Percentiles rank a stretch among this genome's conserved stretches.
phyloP scores from a whole-genome alignment of 768 basidiomycete genomes.

The Phlebiopsis flavidoalba region DNA sequence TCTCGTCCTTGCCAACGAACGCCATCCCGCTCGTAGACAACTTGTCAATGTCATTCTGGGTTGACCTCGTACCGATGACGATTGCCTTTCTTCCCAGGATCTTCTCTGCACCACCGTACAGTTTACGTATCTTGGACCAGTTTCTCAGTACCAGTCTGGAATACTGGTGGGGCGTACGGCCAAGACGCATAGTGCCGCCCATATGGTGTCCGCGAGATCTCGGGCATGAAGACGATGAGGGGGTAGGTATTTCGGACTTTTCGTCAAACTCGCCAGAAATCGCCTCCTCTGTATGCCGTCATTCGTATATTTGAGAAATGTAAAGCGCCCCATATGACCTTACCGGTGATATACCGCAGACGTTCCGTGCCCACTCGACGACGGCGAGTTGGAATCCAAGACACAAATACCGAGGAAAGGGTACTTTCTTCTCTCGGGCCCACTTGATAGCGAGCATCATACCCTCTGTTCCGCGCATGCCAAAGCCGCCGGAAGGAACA shows the following conservation, averaged over 20 bases:
- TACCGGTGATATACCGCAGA: constrained; percentile 71
- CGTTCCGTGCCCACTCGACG: constrained; percentile 88
- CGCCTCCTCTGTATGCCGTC: constrained; percentile 54
- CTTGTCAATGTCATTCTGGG: constrained; percentile 76
- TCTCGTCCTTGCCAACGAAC: constrained; percentile 89
- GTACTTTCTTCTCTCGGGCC: constrained; percentile 90
- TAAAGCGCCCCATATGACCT: not conserved
- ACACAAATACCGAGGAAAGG: constrained; percentile 89
- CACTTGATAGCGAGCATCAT: constrained; percentile 99
- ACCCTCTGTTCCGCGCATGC: constrained; percentile 88
- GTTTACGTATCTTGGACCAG: constrained; percentile 67
- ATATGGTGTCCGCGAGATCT: constrained; percentile 96
- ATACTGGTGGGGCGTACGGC: constrained; percentile 74
- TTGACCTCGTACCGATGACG: constrained; percentile 94
- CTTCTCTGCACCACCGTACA: constrained; percentile 78
- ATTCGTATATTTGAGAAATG: not conserved
- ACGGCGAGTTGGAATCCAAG: constrained; percentile 97
- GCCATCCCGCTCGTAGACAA: constrained; percentile 69
- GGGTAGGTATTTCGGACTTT: constrained; percentile 61
- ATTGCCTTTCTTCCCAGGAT: constrained; percentile 91
- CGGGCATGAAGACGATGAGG: constrained; percentile 96
- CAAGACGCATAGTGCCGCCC: constrained; percentile 99
- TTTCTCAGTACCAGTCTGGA: constrained; percentile 36
- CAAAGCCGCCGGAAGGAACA: constrained; percentile 96
- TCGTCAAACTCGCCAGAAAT: constrained; percentile 79